Evolutionary conservation across 192 early-diverging fungal genomes (phyloP), one percentile per base, ranked within the genome.

Genomic region (Umbelopsis vinacea): DNA sequence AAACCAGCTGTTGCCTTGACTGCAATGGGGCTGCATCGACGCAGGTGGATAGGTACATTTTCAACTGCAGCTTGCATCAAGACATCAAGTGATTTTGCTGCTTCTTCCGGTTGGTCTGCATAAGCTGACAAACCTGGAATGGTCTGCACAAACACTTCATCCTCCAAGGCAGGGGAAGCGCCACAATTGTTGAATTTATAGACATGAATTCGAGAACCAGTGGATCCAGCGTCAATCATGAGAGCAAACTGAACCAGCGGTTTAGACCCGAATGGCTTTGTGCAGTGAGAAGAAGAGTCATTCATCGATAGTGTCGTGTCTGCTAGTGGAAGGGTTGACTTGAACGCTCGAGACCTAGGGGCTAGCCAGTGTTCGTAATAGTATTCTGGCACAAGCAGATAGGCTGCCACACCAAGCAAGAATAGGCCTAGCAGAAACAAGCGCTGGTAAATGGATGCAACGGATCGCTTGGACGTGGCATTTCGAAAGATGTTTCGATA

Each of bases 1-100:
- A 99, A 78, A 0, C 97, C 97, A 3, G 97, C 97, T 0, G 97
- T 99, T 6, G 97, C 97, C 83, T 97, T 98, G 67, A 99, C 92
- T 0, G 96, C 89, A 69, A 99, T 78, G 0, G 96, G 96, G 12
- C 96, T 98, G 78, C 94, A 96, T 24, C 83, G 71, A 15, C 90
- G 86, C 55, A 93, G 73, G 33, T 86, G 77, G 67, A 78, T 66
- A n/a, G 74, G 26, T 0, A 98, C 92, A 46, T 78, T 84, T 52
- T 85, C 69, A 52, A 95, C 76, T n/a, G 95, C 96, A 6, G 81
- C 76, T 24, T 92, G 69, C 83, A 99, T 77, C 66, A 99, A 82
- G 11, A 69, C 77, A 71, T 97, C 93, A 46, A 99, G 84, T 38
- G 90, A 92, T 46, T 83, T 75, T 0, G 97, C 97, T 0, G 96